Evolutionary conservation across 164 flowering plant genomes (phyloP).

Genomic region (Nymphaea colorata): DNA sequence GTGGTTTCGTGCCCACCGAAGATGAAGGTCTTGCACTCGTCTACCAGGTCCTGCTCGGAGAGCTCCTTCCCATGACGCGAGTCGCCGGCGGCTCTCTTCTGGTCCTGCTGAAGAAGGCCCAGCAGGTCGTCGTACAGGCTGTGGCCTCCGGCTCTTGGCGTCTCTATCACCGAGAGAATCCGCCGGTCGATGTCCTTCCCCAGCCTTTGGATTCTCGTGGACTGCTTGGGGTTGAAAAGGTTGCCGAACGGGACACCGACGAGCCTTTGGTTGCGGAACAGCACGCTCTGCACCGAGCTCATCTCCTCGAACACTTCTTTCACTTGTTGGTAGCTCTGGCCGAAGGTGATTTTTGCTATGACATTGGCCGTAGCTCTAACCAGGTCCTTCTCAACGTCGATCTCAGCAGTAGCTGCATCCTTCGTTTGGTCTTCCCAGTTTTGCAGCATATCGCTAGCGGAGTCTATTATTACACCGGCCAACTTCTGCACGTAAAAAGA

Average conservation of each 20-base stretch:
- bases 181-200: constrained; percentile 68
- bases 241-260: constrained; percentile 77
- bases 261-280: constrained; percentile 47
- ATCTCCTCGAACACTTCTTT: constrained; percentile 42
- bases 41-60: constrained; percentile 44
- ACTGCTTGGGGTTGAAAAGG: constrained; percentile 26
- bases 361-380: constrained; percentile 48
- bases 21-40: constrained; percentile 95
- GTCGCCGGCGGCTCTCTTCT: neutral
- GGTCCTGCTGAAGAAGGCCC: constrained; percentile 29
- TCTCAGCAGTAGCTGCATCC: constrained; percentile 31
- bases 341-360: constrained; percentile 71
- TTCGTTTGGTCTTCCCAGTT: constrained; percentile 33
- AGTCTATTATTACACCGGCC: constrained; percentile 56
- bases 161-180: constrained; percentile 35
- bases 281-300: constrained; percentile 43
- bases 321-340: constrained; percentile 34
- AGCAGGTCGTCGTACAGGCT: constrained; percentile 30
- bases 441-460: constrained; percentile 48
- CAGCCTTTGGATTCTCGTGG: constrained; percentile 32
- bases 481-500: constrained; percentile 30
- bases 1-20: constrained; percentile 88
- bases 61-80: constrained; percentile 17
- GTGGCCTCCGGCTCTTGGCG: constrained; percentile 12
- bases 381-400: constrained; percentile 55